A percentile compares a stretch with the other conserved stretches of the same genome.
These are phyloP conservation scores for Amanita rimosa DNA, from an alignment of 768 basidiomycete genomes.

Conservation along the genomic window DNA sequence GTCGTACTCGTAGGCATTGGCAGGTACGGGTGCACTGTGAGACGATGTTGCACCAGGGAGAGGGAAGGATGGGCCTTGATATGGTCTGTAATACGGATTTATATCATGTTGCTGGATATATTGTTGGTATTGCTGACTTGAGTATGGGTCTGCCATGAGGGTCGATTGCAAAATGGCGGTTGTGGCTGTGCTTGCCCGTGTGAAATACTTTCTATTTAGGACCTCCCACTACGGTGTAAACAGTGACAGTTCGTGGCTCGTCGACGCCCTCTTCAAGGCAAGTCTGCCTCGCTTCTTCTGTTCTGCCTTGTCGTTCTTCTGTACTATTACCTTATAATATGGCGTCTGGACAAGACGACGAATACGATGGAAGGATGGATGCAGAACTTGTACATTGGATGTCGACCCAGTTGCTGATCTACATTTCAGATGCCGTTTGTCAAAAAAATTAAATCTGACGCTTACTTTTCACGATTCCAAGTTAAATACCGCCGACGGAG, in stretches of 20 bases:
- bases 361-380: slow-evolving; percentile 15
- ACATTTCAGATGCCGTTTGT: slow-evolving; percentile 82
- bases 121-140: slow-evolving; percentile 36
- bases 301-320: background rate
- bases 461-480: slow-evolving; percentile 98
- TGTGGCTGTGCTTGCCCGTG: background rate
- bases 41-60: slow-evolving; percentile 53
- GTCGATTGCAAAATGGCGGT: background rate
- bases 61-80: slow-evolving; percentile 65
- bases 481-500: slow-evolving; percentile 96
- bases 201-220: slow-evolving; percentile 7
- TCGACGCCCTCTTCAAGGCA: slow-evolving; percentile 29
- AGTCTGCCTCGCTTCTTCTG: slow-evolving; percentile 9
- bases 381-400: slow-evolving; percentile 20
- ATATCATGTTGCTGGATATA: slow-evolving; percentile 50
- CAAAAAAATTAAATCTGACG: slow-evolving; percentile 91
- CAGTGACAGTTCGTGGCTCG: background rate
- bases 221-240: background rate
- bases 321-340: background rate
- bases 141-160: slow-evolving; percentile 31
- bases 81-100: slow-evolving; percentile 76
- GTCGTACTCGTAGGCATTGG: slow-evolving; percentile 89
- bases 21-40: slow-evolving; percentile 70
- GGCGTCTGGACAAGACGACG: background rate
- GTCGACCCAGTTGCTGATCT: slow-evolving; percentile 9